Conservation (phyloP, 2,329 filamentous ascomycete species). For the Whalleya microplaca region DNA sequence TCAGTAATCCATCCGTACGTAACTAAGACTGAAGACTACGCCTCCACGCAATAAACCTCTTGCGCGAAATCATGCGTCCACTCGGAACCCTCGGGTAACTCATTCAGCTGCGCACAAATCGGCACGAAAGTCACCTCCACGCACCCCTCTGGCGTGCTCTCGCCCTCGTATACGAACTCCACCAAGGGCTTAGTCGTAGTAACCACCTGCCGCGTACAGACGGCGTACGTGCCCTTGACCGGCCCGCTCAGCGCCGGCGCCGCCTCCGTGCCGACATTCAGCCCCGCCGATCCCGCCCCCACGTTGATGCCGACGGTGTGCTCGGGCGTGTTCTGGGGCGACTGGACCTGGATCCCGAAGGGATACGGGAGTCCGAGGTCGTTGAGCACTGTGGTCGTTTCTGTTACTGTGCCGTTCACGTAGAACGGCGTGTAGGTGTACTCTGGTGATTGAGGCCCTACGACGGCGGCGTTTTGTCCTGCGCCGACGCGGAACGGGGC, state of each 20-base stretch:
- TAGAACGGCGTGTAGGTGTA: conserved; percentile 13
- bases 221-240: conserved; percentile 12
- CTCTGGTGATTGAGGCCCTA: not conserved
- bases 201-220: conserved; percentile 10
- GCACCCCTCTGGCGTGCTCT: conserved; percentile 10
- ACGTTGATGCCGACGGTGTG: conserved; percentile 16
- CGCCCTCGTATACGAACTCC: conserved; percentile 19
- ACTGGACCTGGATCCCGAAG: conserved; percentile 13
- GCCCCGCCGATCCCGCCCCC: conserved; percentile 10
- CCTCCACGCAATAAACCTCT: conserved; percentile 18
- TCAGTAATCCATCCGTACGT: no score
- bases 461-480: conserved; percentile 15
- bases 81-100: conserved; percentile 7
- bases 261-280: not conserved
- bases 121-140: conserved; percentile 14
- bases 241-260: not conserved
- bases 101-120: conserved; percentile 9
- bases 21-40: not conserved
- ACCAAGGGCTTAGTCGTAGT: conserved; percentile 5
- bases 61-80: conserved; percentile 21
- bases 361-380: conserved; percentile 14
- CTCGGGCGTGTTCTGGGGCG: conserved; percentile 9
- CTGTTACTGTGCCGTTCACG: conserved; percentile 8
- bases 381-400: conserved; percentile 9
- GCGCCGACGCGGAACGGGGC: conserved; percentile 11